phyloP scores from a whole-genome alignment of 768 basidiomycete genomes.

The Infundibulicybe gibba region DNA sequence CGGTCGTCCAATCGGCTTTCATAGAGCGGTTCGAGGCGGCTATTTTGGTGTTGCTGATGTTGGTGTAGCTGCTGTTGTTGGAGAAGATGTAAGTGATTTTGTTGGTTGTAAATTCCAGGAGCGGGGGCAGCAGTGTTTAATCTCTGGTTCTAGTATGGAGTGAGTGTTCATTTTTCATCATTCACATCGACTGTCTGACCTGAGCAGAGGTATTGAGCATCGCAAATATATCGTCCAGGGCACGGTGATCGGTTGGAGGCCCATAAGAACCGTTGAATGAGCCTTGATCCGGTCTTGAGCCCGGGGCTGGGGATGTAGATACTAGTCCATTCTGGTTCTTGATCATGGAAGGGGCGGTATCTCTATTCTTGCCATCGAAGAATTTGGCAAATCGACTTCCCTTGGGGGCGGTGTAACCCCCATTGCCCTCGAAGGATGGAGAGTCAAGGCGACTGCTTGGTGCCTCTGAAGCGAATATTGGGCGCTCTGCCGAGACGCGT shows the following conservation, averaged over 20 bases:
- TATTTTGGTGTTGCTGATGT: conserved; percentile 26
- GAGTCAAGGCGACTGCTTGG: conserved; percentile 8
- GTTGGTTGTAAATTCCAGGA: conserved; percentile 22
- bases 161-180: conserved; percentile 11
- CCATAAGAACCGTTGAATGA: conserved; percentile 28
- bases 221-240: conserved; percentile 79
- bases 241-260: conserved; percentile 45
- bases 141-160: conserved; percentile 8
- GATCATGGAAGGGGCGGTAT: conserved; percentile 24
- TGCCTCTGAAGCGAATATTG: conserved; percentile 15
- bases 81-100: conserved; percentile 35
- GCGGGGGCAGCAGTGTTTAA: conserved; percentile 15
- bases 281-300: conserved; percentile 44
- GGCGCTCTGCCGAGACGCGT: conserved; percentile 9
- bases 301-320: conserved; percentile 42
- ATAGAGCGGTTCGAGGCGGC: conserved; percentile 65
- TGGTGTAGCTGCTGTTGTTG: conserved; percentile 32
- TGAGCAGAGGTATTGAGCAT: conserved; percentile 78
- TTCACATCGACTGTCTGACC: conserved; percentile 30
- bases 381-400: conserved; percentile 88
- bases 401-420: conserved; percentile 51
- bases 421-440: conserved; percentile 21
- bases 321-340: conserved; percentile 37
- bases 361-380: conserved; percentile 71
- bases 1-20: conserved; percentile 74